A percentile compares a stretch with the other conserved stretches of the same genome.
These are phyloP conservation scores for Eucalyptus brandiana DNA, from an alignment of 345 rosid genomes.

Conservation along the genomic window DNA sequence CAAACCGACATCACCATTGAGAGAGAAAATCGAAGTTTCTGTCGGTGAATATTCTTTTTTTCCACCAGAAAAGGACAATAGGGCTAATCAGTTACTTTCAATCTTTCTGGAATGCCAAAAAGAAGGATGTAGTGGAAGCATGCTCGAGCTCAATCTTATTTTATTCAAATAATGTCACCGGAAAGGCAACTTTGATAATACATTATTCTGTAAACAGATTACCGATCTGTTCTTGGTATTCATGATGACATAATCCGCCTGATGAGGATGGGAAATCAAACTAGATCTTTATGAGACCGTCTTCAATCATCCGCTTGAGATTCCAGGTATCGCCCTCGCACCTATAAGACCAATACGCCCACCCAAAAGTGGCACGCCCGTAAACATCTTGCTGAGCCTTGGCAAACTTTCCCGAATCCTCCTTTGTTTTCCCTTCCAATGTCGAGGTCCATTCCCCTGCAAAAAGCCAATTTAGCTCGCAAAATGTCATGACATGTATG, in stretches of 20 bases:
- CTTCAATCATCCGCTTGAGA: neutral
- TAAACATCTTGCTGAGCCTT: neutral
- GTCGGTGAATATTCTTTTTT: neutral
- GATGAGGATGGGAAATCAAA: neutral
- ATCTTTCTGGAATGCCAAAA: neutral
- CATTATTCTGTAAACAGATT: neutral
- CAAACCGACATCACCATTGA: neutral
- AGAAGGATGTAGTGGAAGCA: neutral
- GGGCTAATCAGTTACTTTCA: neutral
- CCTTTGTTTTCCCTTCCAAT: neutral
- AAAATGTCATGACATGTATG: neutral
- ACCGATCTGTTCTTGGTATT: neutral
- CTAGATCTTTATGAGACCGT: neutral
- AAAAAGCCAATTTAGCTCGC: too few species aligned
- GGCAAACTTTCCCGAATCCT: neutral
- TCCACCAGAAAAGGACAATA: neutral
- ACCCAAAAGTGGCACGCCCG: neutral
- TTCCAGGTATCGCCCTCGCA: neutral
- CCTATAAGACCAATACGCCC: neutral
- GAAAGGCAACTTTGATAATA: neutral
- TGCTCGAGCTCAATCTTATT: neutral
- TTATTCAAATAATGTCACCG: neutral
- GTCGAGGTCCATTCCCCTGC: neutral
- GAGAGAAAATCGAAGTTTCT: neutral
- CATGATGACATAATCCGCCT: neutral